Evolutionary conservation across 2,329 filamentous ascomycete species (phyloP), one percentile per base, ranked within the genome.

Genomic region (Aphanoascus verrucosus): DNA sequence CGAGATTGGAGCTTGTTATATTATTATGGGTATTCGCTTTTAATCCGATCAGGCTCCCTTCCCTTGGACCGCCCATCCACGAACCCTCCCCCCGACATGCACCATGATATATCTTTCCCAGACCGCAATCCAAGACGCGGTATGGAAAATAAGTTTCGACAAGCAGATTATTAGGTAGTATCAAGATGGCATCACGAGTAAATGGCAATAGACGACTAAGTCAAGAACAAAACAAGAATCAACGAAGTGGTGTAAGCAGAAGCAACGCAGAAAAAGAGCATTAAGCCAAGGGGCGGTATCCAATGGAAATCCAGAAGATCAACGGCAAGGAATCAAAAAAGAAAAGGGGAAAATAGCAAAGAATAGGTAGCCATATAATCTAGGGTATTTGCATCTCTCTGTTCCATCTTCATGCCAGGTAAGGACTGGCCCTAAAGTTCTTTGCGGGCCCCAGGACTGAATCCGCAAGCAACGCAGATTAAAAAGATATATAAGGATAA

Each of bases 21-120:
- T 52, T 46, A 46, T 14, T 31, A 52, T 40, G 41, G 43, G 50
- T 56, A 53, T 49, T 54, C 54, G 41, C 46, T 38, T 49, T 19
- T 58, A 28, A 55, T 31, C 20, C 38, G 52, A 51, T 48, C 50
- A 50, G 37, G 37, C 35, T 56, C 58, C 59, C 60, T 55, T 63
- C 56, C 56, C 60, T 56, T 60, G 57, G 52, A 61, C 52, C 58
- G 52, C 56, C 23, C 42, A 37, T 42, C 41, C 50, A 28, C 41
- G 12, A 40, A 41, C 31, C 41, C 34, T 34, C 50, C 50, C 35
- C 50, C 50, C 50, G 46, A 52, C 46, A 52, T 52, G 50, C 50
- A 52, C 50, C 50, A 31, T 46, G 46, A 17, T 52, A 40, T 45
- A 31, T 46, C 42, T 40, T 52, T 45, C n/a, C 42, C 23, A 52